These are phyloP conservation scores for Endocalyx cinctus DNA, from an alignment of 2,329 filamentous ascomycete genomes.

Conservation along the genomic window DNA sequence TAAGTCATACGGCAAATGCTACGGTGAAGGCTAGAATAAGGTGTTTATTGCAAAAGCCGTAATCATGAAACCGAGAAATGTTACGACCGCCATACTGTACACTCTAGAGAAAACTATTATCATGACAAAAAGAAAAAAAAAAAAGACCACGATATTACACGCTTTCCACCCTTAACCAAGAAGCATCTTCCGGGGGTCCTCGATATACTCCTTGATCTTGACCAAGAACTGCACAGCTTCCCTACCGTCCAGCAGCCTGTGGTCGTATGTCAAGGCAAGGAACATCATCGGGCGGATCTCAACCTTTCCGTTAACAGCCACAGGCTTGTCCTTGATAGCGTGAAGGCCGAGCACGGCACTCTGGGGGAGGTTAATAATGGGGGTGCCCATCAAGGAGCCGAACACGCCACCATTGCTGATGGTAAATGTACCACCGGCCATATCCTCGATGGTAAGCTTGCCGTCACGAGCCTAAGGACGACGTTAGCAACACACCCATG, in stretches of 20 bases:
- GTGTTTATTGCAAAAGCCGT: slow-evolving; percentile 8
- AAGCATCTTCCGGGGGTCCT: slow-evolving; percentile 91
- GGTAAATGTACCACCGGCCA: slow-evolving; percentile 97
- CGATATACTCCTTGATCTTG: slow-evolving; percentile 96
- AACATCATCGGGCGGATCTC: slow-evolving; percentile 99
- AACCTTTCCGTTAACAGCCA: slow-evolving; percentile 87
- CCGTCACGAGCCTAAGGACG: slow-evolving; percentile 86
- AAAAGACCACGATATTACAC: too few species aligned
- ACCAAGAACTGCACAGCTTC: slow-evolving; percentile 96
- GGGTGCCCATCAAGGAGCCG: slow-evolving; percentile 93
- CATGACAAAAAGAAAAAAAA: slow-evolving; percentile 1
- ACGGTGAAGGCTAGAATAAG: neutral
- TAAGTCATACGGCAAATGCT: neutral
- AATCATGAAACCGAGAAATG: slow-evolving; percentile 1
- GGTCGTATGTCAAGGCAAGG: slow-evolving; percentile 93
- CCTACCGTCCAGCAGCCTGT: slow-evolving; percentile 88
- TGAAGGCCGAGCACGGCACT: slow-evolving; percentile 89
- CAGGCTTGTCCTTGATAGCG: slow-evolving; percentile 90
- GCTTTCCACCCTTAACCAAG: slow-evolving; percentile 36
- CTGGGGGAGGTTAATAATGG: slow-evolving; percentile 96
- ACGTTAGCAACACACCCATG: slow-evolving; percentile 10
- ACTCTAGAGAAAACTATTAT: slow-evolving; percentile 11
- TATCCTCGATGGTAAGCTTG: slow-evolving; percentile 97
- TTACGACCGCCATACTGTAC: slow-evolving; percentile 11
- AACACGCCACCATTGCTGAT: slow-evolving; percentile 98